These are phyloP conservation scores for Suillus ampliporus DNA, from an alignment of 768 basidiomycete species.

Conservation along the genomic window DNA sequence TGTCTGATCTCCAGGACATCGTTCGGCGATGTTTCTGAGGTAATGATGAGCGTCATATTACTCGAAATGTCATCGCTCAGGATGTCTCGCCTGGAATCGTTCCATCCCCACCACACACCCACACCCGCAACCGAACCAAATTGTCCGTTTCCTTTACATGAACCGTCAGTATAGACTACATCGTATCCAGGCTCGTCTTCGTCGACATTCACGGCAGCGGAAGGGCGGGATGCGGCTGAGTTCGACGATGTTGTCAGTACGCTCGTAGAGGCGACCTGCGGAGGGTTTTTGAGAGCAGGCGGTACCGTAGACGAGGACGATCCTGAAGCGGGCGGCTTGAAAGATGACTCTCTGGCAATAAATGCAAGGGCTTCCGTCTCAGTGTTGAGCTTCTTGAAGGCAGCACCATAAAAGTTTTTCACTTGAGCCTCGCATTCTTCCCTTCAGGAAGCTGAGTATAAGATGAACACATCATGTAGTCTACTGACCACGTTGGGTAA, in stretches of 20 bases:
- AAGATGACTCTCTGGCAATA: constrained; percentile 41
- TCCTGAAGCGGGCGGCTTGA: constrained; percentile 13
- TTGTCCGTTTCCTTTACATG: constrained; percentile 84
- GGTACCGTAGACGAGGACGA: constrained; percentile 37
- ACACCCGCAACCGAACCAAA: constrained; percentile 72
- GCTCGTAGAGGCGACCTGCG: not conserved
- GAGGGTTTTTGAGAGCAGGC: not conserved
- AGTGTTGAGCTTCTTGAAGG: constrained; percentile 70
- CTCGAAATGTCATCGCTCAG: not conserved
- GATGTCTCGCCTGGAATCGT: constrained; percentile 60
- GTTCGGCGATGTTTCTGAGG: constrained; percentile 79
- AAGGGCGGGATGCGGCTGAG: not conserved
- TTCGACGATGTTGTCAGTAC: not conserved
- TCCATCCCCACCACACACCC: constrained; percentile 87
- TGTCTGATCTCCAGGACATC: constrained; percentile 83
- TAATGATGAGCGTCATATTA: not conserved
- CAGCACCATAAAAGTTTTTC: constrained; percentile 64
- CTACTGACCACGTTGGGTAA: constrained; percentile 69
- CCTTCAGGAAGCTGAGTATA: constrained; percentile 47
- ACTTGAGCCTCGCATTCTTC: constrained; percentile 72
- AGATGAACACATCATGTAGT: not conserved
- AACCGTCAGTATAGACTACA: constrained; percentile 87
- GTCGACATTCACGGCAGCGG: constrained; percentile 7
- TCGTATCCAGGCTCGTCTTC: constrained; percentile 38
- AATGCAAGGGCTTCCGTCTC: constrained; percentile 64